These are phyloP conservation scores for Lolium multiflorum DNA, from an alignment of 176 grass and related monocot species.

Conservation along the genomic window DNA sequence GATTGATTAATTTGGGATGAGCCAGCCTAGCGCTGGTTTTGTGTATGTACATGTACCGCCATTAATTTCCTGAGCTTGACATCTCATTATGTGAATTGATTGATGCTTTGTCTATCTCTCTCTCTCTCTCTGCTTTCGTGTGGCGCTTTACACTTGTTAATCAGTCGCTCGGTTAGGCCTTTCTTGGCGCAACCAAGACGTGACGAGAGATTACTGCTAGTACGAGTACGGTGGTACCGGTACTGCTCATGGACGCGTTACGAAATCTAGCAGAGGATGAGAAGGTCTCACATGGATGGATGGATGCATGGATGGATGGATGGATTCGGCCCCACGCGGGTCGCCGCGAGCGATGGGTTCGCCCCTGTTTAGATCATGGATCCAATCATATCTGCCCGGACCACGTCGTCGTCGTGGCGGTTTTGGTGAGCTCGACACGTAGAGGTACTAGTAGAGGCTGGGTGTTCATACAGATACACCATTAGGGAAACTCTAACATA, in stretches of 20 bases:
- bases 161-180: background rate
- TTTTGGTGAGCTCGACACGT: conserved; percentile 19
- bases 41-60: conserved; percentile 45
- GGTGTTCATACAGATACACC: no score
- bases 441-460: background rate
- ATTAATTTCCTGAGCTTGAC: conserved; percentile 48
- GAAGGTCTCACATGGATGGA: background rate
- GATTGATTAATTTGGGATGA: conserved; percentile 54
- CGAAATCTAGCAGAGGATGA: background rate
- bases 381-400: conserved; percentile 42
- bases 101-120: background rate
- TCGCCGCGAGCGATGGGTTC: background rate
- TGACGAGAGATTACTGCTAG: background rate
- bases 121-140: no score
- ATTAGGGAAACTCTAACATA: no score
- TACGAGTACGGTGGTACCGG: background rate
- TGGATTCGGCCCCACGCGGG: background rate
- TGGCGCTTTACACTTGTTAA: conserved; percentile 18
- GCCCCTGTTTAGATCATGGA: background rate
- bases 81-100: conserved; percentile 48
- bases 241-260: background rate
- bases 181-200: background rate
- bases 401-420: conserved; percentile 25
- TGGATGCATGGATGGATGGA: background rate
- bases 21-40: conserved; percentile 38